A percentile compares a stretch with the other conserved stretches of the same genome.
phyloP scores from a whole-genome alignment of 2,329 filamentous ascomycete genomes.

The Helminthosporium solani region DNA sequence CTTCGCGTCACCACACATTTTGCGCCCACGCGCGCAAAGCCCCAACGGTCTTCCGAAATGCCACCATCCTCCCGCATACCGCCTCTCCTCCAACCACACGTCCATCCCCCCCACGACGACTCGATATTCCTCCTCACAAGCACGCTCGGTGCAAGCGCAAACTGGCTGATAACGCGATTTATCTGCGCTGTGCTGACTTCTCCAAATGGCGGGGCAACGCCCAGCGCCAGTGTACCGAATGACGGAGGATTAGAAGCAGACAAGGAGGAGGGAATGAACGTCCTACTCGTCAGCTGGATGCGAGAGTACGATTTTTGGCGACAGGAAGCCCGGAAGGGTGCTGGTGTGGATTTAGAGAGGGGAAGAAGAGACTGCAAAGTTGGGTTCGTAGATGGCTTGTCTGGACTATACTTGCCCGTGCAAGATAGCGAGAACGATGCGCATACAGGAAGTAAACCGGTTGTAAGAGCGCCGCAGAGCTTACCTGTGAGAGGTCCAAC shows the following conservation, averaged over 20 bases:
- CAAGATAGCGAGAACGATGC: background rate
- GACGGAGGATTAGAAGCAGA: slow-evolving; percentile 1
- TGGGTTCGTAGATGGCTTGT: slow-evolving; percentile 73
- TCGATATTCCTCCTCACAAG: slow-evolving; percentile 68
- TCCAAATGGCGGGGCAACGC: slow-evolving; percentile 35
- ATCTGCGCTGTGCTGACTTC: slow-evolving; percentile 49
- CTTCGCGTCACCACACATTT: too few species aligned
- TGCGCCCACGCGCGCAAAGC: background rate
- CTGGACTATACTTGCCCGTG: slow-evolving; percentile 52
- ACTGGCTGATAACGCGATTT: slow-evolving; percentile 59
- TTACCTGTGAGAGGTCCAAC: background rate
- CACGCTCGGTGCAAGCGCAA: slow-evolving; percentile 55
- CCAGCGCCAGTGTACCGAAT: slow-evolving; percentile 35
- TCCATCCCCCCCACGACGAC: slow-evolving; percentile 57
- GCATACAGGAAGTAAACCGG: background rate
- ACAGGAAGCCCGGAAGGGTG: slow-evolving; percentile 66
- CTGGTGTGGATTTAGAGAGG: slow-evolving; percentile 69
- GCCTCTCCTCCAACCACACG: slow-evolving; percentile 64
- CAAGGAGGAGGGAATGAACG: slow-evolving; percentile 27
- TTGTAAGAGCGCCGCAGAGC: slow-evolving; percentile 1
- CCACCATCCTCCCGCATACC: slow-evolving; percentile 56
- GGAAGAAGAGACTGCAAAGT: slow-evolving; percentile 61
- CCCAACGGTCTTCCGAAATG: slow-evolving; percentile 17
- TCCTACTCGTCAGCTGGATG: slow-evolving; percentile 82
- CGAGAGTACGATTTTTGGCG: slow-evolving; percentile 78